Evolutionary conservation across 805 yeast genomes (phyloP), one percentile per base, ranked within the genome.

Genomic region (Lipomyces sp.): DNA sequence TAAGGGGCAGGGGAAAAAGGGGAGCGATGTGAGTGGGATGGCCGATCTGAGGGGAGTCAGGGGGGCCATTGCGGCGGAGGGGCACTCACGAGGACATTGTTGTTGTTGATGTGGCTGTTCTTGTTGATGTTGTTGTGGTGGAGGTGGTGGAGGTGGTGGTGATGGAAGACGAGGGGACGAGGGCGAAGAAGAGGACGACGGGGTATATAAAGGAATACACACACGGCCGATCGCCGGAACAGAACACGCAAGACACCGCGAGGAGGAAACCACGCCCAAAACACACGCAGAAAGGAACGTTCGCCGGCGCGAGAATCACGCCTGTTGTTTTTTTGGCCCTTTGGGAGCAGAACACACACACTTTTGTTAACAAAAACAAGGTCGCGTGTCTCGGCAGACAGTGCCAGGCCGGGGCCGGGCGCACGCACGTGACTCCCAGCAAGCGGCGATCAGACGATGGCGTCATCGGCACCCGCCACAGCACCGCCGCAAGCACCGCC

Each of bases 71-170:
- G n/a, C n/a, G n/a, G n/a, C n/a, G n/a, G 24, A 24, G 34, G 8
- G 42, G 14, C 5, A 39, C 42, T 39, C 19, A 39, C 42, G 42
- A 39, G 33, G 42, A 39, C 42, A 39, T 39, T n/a, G 33, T 28
- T 21, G 34, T 21, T 35, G 21, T 33, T n/a, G n/a, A n/a, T n/a
- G n/a, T n/a, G n/a, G n/a, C n/a, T n/a, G n/a, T n/a, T n/a, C n/a
- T n/a, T n/a, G n/a, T n/a, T n/a, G n/a, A n/a, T n/a, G n/a, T n/a
- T n/a, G n/a, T 22, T 14, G 39, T 13, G 23, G 23, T 6, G 39
- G 22, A 4, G 14, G 3, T 16, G 21, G 16, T 4, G 26, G 22
- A 36, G 23, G 39, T 13, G 13, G 13, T 8, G 23, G 19, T 8
- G 19, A 36, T 6, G 39, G 39, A 11, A 21, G 14, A 19, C 26